Base-by-base conservation (phyloP, 2,329 filamentous ascomycete species). In the Beauveria asiatica region DNA sequence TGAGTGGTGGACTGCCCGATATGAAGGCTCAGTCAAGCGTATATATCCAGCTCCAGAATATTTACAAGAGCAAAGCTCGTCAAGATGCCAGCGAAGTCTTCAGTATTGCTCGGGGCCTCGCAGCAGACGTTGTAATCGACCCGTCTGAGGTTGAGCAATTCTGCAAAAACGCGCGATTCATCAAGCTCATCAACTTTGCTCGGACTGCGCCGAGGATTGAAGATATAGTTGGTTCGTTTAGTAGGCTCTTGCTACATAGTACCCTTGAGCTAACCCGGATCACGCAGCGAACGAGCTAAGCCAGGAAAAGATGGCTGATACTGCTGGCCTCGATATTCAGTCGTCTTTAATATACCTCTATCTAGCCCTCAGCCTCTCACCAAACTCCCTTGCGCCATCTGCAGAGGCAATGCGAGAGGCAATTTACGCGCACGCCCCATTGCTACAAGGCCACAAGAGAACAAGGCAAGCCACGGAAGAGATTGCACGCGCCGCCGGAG, bases 11-110 rank as follows among this genome's bases (percentile, higher is more conserved):
- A 3, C 78, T 99, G 1, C 94, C 95, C 1, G 94, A 99, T 72
- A 99, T 99, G 94, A 99, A 99, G 77, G 92, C 94, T 3, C 84
- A 93, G 70, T 96, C 92, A 3, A 84, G 81, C 60, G 88, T 95
- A 63, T 99, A 99, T 75, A 88, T 99, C 65, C 81, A 86, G 67
- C 81, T 99, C 13, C 94, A 97, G 71, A 93, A 89, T 67, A 84
- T 97, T 62, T 99, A 97, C 83, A 97, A 96, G 74, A 75, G 79
- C 23, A 96, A 96, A 73, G 92, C 94, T 48, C 85, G 88, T 39
- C 78, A 83, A 68, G 94, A 99, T 68, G 78, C 87, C 16, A 82
- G 83, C 33, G 88, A 96, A 72, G 88, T 97, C 2, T 75, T 91
- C 3, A 75, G 79, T 13, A 83, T 75, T 13, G 86, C 91, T 46